Base-by-base conservation (phyloP, 495 filamentous ascomycete species). In the Aspergillus indologenus region DNA sequence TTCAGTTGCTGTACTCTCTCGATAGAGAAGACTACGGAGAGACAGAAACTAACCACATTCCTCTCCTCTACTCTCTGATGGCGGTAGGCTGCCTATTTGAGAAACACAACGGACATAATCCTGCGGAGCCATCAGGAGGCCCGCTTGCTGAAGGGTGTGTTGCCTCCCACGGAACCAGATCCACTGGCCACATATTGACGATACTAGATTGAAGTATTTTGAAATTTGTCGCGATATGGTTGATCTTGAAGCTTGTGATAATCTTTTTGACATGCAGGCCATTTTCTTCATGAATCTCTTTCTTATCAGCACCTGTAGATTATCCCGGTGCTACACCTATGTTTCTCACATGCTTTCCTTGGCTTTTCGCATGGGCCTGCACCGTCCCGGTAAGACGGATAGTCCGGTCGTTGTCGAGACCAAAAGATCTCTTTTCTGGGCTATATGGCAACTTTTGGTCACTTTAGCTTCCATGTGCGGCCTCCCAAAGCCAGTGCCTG, bases 281-380 rank as follows among this genome's bases (percentile, higher is more conserved):
- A 61, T 61, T 23, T 53, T 61, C 18, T 61, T 57, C 23, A 57
- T 61, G 59, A 54, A 61, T 45, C 42, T 61, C 1, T 53, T 57
- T 24, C 47, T 57, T 5, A 19, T 57, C n/a, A 52, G 48, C 44
- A 57, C 59, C 0, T 49, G 42, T 11, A 45, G 59, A 8, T 12
- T 57, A 12, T 47, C 34, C 2, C 50, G 49, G 8, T 42, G 48
- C n/a, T 61, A 57, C 20, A 53, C 59, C 11, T 56, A 44, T 20
- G 48, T 61, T 5, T 57, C 54, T 21, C 54, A 61, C 18, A 45
- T 54, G n/a, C 24, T 61, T 1, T 61, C 59, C n/a, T 26, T 61
- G 43, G 54, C 59, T 6, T n/a, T 57, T 2, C 59, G 59, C 42
- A 53, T 61, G 47, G 57, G 53, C 24, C 44, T 53, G 0, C 59